A percentile compares a stretch with the other conserved stretches of the same genome.
Conservation (phyloP, 306 rosid species). For the Chamaecrista fasciculata region DNA sequence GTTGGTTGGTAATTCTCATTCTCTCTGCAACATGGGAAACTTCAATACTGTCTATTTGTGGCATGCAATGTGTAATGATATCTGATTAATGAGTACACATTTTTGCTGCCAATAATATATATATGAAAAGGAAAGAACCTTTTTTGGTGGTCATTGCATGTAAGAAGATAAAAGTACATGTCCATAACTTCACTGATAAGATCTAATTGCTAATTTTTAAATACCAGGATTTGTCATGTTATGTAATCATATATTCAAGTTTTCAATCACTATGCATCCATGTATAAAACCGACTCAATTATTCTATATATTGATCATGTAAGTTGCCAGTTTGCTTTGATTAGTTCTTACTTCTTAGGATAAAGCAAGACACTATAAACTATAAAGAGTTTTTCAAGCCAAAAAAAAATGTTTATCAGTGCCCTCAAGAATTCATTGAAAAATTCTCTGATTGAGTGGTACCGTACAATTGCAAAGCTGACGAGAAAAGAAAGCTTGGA, state of each 20-base stretch:
- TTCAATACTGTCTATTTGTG: constrained; percentile 9
- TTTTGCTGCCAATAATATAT: not conserved
- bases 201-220: constrained; percentile 35
- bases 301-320: not conserved
- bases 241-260: not conserved
- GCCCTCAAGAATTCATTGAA: not conserved
- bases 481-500: not conserved
- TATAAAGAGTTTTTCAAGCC: not conserved
- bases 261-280: not conserved
- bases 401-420: too few species aligned
- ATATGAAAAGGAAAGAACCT: not conserved
- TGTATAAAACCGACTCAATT: not conserved
- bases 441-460: not conserved
- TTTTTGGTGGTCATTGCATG: not conserved
- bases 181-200: constrained; percentile 26
- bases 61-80: constrained; percentile 6
- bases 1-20: not conserved
- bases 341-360: not conserved
- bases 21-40: not conserved
- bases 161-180: too few species aligned
- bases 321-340: not conserved
- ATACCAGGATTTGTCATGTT: constrained; percentile 28
- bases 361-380: not conserved
- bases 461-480: too few species aligned
- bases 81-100: not conserved